Evolutionary conservation across 2,329 filamentous ascomycete genomes (phyloP).

Genomic region (Aspergillus pseudoglaucus): DNA sequence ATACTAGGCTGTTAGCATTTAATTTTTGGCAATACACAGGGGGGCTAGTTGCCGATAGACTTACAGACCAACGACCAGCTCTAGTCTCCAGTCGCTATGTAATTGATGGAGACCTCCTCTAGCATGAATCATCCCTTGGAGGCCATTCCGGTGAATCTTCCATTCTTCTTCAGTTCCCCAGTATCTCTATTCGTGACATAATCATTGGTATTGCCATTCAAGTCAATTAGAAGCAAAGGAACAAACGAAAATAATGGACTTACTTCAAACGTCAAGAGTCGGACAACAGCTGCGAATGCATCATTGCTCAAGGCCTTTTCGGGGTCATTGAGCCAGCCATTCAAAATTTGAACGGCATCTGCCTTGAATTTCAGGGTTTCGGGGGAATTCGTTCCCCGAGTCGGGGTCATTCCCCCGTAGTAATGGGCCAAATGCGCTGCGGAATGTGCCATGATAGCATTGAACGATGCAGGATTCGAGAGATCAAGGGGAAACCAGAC

Average conservation of each 20-base stretch:
- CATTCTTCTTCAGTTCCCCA: conserved; percentile 29
- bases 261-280: conserved; percentile 30
- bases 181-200: conserved; percentile 16
- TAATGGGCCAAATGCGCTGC: conserved; percentile 34
- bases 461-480: conserved; percentile 37
- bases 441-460: conserved; percentile 37
- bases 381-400: conserved; percentile 15
- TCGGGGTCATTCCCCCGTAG: conserved; percentile 21
- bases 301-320: conserved; percentile 28
- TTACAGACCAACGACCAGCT: conserved; percentile 24
- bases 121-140: conserved; percentile 28
- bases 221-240: not conserved
- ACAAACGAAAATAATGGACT: not conserved
- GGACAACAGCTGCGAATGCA: conserved; percentile 25
- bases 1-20: conserved; percentile 9
- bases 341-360: conserved; percentile 31
- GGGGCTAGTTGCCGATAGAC: conserved; percentile 2
- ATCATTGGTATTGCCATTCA: not conserved
- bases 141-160: conserved; percentile 26
- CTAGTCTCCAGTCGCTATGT: conserved; percentile 23
- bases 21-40: not conserved
- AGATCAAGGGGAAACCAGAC: conserved; percentile 37
- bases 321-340: conserved; percentile 26
- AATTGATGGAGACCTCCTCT: conserved; percentile 24
- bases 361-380: conserved; percentile 26